phyloP scores from a whole-genome alignment of 1,284 basidiomycete genomes.

The Trichosporon faecale region DNA sequence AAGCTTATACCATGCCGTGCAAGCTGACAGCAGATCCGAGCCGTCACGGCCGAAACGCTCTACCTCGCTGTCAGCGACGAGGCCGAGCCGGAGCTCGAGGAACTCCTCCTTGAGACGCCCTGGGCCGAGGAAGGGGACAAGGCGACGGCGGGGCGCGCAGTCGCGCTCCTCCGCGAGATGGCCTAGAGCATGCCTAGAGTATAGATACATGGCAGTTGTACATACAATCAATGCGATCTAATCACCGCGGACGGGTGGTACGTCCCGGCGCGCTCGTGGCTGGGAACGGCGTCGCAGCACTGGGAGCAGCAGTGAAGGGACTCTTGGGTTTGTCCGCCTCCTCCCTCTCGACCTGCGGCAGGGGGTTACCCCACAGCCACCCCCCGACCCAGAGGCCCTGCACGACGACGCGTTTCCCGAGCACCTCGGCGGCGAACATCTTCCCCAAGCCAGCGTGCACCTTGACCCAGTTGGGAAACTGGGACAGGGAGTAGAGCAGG shows the following conservation, averaged over 20 bases:
- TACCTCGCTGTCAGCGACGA: conserved; percentile 69
- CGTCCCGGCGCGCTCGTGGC: background rate
- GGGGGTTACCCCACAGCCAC: conserved; percentile 42
- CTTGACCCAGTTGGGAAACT: conserved; percentile 82
- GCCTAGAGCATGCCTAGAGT: background rate
- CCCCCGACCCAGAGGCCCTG: conserved; percentile 90
- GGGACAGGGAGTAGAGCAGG: conserved; percentile 79
- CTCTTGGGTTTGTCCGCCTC: background rate
- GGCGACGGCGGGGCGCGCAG: conserved; percentile 20
- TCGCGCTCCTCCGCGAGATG: conserved; percentile 1
- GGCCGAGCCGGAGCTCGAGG: conserved; percentile 67
- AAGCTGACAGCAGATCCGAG: conserved; percentile 61
- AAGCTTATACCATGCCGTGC: conserved; percentile 32
- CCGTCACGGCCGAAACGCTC: conserved; percentile 73
- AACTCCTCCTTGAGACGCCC: conserved; percentile 72
- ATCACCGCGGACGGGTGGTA: background rate
- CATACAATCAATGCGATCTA: background rate
- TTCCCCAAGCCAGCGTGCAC: conserved; percentile 86
- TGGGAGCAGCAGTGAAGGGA: background rate
- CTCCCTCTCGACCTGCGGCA: conserved; percentile 20
- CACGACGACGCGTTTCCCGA: conserved; percentile 92
- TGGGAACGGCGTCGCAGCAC: background rate
- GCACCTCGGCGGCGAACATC: conserved; percentile 97
- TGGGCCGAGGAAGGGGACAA: conserved; percentile 56
- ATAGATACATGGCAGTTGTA: conserved; percentile 3